Percentiles rank a stretch among this genome's conserved stretches.
Conservation (phyloP, 176 grass and related monocot genomes). For the Sorghum bicolor region Sorghum_bicolor_NCBIv3 NC_012876.2:3747501-3748000, state of each 20-base stretch:
- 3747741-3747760: not conserved
- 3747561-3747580: not conserved
- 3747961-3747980: slow-evolving; percentile 87
- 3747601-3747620: not conserved
- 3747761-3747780: not conserved
- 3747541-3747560: not conserved
- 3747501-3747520: not conserved
- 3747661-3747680: not conserved
- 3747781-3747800: not conserved
- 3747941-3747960: slow-evolving; percentile 82
- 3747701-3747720: not conserved
- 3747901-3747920: slow-evolving; percentile 38
- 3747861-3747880: not conserved
- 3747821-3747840: slow-evolving; percentile 1
- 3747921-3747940: slow-evolving; percentile 81
- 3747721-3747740: not conserved
- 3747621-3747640: not conserved
- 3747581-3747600: not conserved
- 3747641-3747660: not conserved
- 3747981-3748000: slow-evolving; percentile 95
- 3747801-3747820: not conserved
- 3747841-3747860: slow-evolving; percentile 10
- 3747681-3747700: not conserved
- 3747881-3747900: not conserved
- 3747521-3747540: not conserved